phyloP scores from a whole-genome alignment of 2,329 filamentous ascomycete genomes.

The Diplodia sapinea region DNA sequence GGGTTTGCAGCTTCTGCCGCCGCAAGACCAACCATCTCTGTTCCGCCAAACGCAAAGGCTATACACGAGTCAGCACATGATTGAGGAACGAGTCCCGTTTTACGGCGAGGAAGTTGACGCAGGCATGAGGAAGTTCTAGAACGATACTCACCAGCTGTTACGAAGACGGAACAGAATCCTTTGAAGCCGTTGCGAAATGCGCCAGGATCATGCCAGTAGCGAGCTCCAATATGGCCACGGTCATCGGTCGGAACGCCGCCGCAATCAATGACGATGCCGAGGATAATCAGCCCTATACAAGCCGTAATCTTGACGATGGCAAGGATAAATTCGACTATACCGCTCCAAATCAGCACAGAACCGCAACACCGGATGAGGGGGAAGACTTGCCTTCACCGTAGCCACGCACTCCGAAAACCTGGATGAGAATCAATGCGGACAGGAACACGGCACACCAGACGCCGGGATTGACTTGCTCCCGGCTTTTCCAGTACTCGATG shows the following conservation, averaged over 20 bases:
- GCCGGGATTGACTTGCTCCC: constrained; percentile 33
- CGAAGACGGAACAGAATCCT: constrained; percentile 68
- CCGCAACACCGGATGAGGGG: constrained; percentile 50
- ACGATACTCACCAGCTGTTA: constrained; percentile 54
- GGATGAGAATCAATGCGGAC: constrained; percentile 47
- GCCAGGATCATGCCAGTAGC: constrained; percentile 65
- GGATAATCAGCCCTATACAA: constrained; percentile 67
- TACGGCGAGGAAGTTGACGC: too few relatives aligned
- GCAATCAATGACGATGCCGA: constrained; percentile 65
- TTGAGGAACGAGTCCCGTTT: too few relatives aligned
- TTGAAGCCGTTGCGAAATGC: constrained; percentile 66
- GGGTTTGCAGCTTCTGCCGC: constrained; percentile 67
- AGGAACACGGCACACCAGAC: constrained; percentile 49
- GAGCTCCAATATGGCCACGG: constrained; percentile 65
- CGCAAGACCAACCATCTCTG: constrained; percentile 66
- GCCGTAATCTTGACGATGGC: constrained; percentile 64
- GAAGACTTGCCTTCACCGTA: constrained; percentile 45
- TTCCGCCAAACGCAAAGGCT: constrained; percentile 67
- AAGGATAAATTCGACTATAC: constrained; percentile 62
- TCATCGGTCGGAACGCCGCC: constrained; percentile 63
- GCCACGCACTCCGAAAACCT: constrained; percentile 48
- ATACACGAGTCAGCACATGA: neutral
- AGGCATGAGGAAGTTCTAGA: too few relatives aligned
- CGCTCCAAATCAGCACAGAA: constrained; percentile 46
- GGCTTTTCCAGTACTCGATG: constrained; percentile 44